These are phyloP conservation scores for Drosera spatulata DNA, from an alignment of 179 eudicot genomes.

Conservation along the genomic window DNA sequence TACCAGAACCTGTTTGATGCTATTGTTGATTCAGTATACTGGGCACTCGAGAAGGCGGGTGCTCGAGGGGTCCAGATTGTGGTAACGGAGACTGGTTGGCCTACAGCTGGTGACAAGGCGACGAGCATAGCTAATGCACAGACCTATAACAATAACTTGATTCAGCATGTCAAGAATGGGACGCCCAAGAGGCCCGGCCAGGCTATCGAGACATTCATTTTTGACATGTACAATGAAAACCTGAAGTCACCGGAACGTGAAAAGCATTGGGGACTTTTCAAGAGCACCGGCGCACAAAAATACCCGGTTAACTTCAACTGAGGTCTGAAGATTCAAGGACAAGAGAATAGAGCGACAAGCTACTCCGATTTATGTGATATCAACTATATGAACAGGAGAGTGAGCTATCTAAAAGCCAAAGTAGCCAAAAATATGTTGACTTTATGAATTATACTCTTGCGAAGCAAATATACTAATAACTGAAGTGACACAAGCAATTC, in stretches of 20 bases:
- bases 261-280: conserved; percentile 8
- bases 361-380: too few relatives aligned
- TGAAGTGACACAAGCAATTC: too few relatives aligned
- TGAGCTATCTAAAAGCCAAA: too few relatives aligned
- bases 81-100: conserved; percentile 18
- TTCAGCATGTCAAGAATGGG: neutral
- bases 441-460: too few relatives aligned
- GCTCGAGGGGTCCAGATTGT: conserved; percentile 3
- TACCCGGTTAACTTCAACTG: conserved; percentile 3
- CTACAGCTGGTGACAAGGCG: conserved; percentile 4
- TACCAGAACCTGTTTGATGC: conserved; percentile 13
- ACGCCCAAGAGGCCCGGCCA: too few relatives aligned
- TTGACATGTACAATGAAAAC: neutral
- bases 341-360: too few relatives aligned
- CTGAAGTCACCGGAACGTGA: neutral
- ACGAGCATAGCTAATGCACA: neutral
- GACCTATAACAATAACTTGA: neutral
- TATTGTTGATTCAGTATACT: conserved; percentile 10
- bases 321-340: neutral
- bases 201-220: conserved; percentile 2
- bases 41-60: too few relatives aligned
- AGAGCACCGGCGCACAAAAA: neutral
- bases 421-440: too few relatives aligned
- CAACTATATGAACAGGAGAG: too few relatives aligned
- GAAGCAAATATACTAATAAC: too few relatives aligned